phyloP scores from a whole-genome alignment of 345 rosid genomes.

The Gossypium thurberi region DNA sequence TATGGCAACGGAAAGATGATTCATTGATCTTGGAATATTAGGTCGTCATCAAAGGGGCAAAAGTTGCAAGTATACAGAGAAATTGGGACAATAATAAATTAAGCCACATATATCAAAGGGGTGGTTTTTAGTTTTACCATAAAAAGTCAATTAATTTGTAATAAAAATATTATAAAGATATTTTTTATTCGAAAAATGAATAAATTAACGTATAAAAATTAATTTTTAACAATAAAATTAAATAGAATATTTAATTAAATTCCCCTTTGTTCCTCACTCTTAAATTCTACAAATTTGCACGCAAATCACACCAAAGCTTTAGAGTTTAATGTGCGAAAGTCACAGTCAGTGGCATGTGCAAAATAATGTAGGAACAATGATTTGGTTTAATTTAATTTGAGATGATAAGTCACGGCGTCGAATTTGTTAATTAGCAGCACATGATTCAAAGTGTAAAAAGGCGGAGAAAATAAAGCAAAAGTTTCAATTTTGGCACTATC shows the following conservation, averaged over 20 bases:
- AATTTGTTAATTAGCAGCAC: neutral
- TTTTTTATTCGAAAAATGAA: too few relatives aligned
- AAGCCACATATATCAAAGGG: too few relatives aligned
- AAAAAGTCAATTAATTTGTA: neutral
- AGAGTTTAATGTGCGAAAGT: neutral
- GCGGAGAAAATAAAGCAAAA: too few relatives aligned
- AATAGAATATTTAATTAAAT: too few relatives aligned
- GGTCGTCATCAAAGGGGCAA: too few relatives aligned
- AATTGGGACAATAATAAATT: too few relatives aligned
- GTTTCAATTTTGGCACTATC: neutral
- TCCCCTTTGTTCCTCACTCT: neutral
- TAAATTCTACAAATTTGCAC: neutral
- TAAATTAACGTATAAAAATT: too few relatives aligned
- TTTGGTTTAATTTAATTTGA: neutral
- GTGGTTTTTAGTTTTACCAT: neutral
- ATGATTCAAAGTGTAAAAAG: neutral
- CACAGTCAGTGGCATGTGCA: neutral
- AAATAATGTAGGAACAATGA: neutral
- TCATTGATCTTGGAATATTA: neutral
- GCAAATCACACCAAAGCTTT: neutral
- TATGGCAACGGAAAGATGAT: neutral
- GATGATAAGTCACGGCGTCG: neutral
- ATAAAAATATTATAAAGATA: too few relatives aligned
- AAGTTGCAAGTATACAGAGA: too few relatives aligned
- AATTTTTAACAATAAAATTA: too few relatives aligned